Base-by-base conservation (phyloP, 805 yeast species). In the Pichia manshurica region DNA sequence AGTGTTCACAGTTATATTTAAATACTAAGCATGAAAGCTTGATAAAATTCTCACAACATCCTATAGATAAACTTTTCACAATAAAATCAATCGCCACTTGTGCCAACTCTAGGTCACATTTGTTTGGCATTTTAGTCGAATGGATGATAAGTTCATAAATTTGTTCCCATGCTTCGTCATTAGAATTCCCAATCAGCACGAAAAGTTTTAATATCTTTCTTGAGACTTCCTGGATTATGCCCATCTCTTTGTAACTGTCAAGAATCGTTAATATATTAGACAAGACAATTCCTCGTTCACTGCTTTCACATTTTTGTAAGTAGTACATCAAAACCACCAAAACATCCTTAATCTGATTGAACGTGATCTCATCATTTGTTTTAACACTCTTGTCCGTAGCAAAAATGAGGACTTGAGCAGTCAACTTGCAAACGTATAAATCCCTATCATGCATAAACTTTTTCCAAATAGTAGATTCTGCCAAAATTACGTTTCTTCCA, bases 41-140 rank as follows among this genome's bases (percentile, higher is more conserved):
- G 16, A 49, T 37, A 37, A 52, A 52, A 10, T 49, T 49, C 12
- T 41, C 44, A 46, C 46, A 42, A 22, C 51, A 42, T 8, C 39
- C 45, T 19, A 39, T 20, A 5, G 36, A 13, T 15, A 51, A 28
- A 19, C 54, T 54, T 15, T 40, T 33, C 9, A 37, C n/a, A n/a
- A 47, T 36, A 39, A 49, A 52, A 3, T 52, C 49, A 7, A 52
- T 42, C n/a, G 36, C 23, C 15, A 3, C 12, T 21, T 34, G 16
- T 5, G n/a, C 17, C 20, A 36, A 34, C 4, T 42, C 39, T 33
- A 34, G 7, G 42, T n/a, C 34, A 23, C 33, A 8, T 25, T 10
- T 25, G 29, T 25, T 10, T 25, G 29, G 10, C 7, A 10, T 20
- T 9, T 28, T 17, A 15, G 19, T 21, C 10, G 33, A 29, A 37